Percentiles rank a stretch among this genome's conserved stretches.
Conservation (phyloP, 306 rosid genomes). For the Macrotyloma uniflorum region DNA sequence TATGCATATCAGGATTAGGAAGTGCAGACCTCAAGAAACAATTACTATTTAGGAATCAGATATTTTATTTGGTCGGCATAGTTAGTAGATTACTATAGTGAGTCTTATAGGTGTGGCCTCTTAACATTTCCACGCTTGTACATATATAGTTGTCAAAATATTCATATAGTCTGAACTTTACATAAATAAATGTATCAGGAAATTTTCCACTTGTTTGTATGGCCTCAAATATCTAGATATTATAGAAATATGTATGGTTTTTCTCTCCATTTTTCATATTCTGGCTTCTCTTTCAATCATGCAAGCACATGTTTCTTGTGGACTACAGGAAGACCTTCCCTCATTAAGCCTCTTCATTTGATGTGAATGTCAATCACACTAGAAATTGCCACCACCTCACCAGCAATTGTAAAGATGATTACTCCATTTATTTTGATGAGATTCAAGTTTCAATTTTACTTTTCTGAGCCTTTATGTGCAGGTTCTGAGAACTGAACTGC, state of each 20-base stretch:
- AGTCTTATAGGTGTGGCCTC: constrained; percentile 34
- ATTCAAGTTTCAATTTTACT: constrained; percentile 11
- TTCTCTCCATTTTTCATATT: constrained; percentile 1
- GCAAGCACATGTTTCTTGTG: not conserved
- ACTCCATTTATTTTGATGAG: not conserved
- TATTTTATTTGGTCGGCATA: constrained; percentile 24
- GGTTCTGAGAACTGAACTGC: constrained; percentile 8
- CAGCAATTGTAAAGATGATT: not conserved
- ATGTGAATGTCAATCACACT: not conserved
- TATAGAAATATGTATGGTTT: constrained; percentile 17
- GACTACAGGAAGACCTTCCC: not conserved
- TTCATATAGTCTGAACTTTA: constrained; percentile 3
- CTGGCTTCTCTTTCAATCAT: not conserved
- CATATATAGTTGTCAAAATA: constrained; percentile 31
- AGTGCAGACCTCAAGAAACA: constrained; percentile 70
- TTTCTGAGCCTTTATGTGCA: not conserved
- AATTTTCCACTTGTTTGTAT: not conserved
- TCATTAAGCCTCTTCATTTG: not conserved
- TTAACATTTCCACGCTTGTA: constrained; percentile 40
- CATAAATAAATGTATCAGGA: not conserved
- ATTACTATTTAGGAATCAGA: constrained; percentile 50
- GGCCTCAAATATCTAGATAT: not conserved
- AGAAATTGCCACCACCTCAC: not conserved
- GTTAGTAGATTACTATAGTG: constrained; percentile 12
- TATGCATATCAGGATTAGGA: constrained; percentile 67